A percentile compares a stretch with the other conserved stretches of the same genome.
phyloP scores from a whole-genome alignment of 768 basidiomycete genomes.

The Tricholoma matsutake region DNA sequence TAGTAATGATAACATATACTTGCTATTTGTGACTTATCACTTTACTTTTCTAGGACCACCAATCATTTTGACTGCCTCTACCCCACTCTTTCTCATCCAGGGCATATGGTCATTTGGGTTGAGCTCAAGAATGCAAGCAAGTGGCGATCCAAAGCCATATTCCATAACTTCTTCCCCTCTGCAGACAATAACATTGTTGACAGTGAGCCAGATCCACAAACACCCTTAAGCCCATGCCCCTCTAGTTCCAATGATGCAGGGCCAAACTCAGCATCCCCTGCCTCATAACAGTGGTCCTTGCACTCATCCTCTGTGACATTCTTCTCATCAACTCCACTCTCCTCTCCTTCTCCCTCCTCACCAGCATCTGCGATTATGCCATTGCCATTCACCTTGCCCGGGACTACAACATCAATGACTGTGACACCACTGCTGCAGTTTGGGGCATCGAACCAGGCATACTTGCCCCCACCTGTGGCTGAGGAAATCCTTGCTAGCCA shows the following conservation, averaged over 20 bases:
- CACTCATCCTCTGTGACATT: constrained; percentile 22
- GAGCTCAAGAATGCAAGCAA: constrained; percentile 86
- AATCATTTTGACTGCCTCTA: constrained; percentile 91
- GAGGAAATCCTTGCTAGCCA: constrained; percentile 56
- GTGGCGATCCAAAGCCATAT: constrained; percentile 82
- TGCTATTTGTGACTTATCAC: background rate
- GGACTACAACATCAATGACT: constrained; percentile 14
- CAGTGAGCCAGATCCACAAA: constrained; percentile 22
- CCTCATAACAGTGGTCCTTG: constrained; percentile 26
- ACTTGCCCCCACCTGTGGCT: constrained; percentile 62
- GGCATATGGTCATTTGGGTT: constrained; percentile 90
- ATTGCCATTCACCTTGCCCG: constrained; percentile 18
- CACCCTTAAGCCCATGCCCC: constrained; percentile 4
- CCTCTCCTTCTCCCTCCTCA: constrained; percentile 40
- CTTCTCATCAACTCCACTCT: constrained; percentile 41
- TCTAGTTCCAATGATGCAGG: constrained; percentile 6
- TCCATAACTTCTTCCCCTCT: constrained; percentile 89
- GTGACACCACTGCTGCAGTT: constrained; percentile 36
- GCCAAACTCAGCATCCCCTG: constrained; percentile 20
- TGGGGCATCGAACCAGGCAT: constrained; percentile 56
- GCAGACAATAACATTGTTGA: constrained; percentile 44
- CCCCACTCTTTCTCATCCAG: constrained; percentile 87
- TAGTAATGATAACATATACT: constrained; percentile 41
- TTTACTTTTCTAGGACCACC: constrained; percentile 54
- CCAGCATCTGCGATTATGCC: constrained; percentile 23